Base-by-base conservation (phyloP, 2,329 filamentous ascomycete species). In the Sporothrix curviconia region DNA sequence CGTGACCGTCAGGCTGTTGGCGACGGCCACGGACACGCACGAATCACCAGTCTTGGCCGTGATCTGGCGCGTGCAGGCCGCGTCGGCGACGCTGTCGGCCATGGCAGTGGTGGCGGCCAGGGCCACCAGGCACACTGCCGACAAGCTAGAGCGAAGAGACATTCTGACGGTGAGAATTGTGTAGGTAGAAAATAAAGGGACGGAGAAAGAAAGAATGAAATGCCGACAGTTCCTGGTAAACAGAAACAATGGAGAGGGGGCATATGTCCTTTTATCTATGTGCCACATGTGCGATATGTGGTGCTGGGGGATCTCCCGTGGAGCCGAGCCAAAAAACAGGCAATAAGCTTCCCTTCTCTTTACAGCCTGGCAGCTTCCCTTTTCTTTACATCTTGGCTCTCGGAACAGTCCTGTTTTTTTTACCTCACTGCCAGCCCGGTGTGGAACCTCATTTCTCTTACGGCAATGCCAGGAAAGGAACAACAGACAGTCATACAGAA, bases 31-130 rank as follows among this genome's bases (percentile, higher is more conserved):
- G 1, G 59, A 61, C 6, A 62, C 64, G 34, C 66, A 68, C 0
- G 66, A 66, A 49, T 68, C 66, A 8, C 65, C 65, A 3, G 51
- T 19, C 28, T 63, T 58, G 39, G 66, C 66, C 17, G 61, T 63
- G 17, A 66, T 56, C 14, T 53, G 63, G 15, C 54, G 55, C 0
- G 58, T 60, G 61, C 66, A 68, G 25, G 61, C 58, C 1, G 42
- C 32, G 7, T 24, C n/a, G 7, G 42, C 24, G 3, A 24, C 37
- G 28, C 43, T 14, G 47, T 40, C 39, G 7, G 12, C 37, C 5
- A 57, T 8, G 9, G 24, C 34, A 1, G 12, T 14, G 2, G 43
- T 7, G 9, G 17, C 32, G 7, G 46, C 22, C 19, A 36, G 25
- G 19, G 51, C 4, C 19, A 51, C 25, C 19, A 46, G 32, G 40